Evolutionary conservation across 2,329 filamentous ascomycete genomes (phyloP).

Genomic region (Trichoderma arundinaceum): DNA sequence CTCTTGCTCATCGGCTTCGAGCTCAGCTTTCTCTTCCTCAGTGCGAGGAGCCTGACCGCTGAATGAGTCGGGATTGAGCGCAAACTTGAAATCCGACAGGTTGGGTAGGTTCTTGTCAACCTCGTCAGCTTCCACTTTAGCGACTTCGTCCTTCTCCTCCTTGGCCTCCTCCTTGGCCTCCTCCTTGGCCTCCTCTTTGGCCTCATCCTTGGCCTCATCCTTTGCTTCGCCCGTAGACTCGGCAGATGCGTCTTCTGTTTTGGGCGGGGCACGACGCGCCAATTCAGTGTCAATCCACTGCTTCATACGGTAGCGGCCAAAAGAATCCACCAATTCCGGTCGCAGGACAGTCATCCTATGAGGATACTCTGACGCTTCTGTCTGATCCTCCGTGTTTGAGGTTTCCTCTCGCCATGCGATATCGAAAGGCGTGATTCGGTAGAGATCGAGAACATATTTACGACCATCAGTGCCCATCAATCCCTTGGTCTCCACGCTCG

Average conservation of each 20-base stretch:
- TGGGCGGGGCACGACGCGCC: conserved; percentile 59
- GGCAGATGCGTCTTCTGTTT: conserved; percentile 43
- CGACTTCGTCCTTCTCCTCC: conserved; percentile 33
- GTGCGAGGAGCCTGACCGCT: conserved; percentile 90
- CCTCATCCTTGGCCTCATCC: conserved; percentile 46
- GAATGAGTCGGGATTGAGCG: conserved; percentile 94
- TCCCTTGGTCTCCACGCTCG: conserved; percentile 96
- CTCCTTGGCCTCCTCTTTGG: conserved; percentile 42
- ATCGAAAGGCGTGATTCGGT: conserved; percentile 91
- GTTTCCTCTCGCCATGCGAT: conserved; percentile 87
- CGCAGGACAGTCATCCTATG: conserved; percentile 96
- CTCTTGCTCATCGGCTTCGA: conserved; percentile 83
- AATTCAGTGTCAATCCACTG: conserved; percentile 86
- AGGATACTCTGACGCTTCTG: conserved; percentile 68
- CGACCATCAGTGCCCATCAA: conserved; percentile 94
- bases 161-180: conserved; percentile 45
- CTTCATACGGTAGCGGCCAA: conserved; percentile 83
- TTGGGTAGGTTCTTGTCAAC: conserved; percentile 68
- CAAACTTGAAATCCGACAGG: conserved; percentile 83
- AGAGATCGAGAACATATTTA: conserved; percentile 97
- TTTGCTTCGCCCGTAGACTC: conserved; percentile 38
- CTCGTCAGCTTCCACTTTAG: conserved; percentile 50
- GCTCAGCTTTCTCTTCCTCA: conserved; percentile 84
- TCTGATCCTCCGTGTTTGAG: conserved; percentile 53
- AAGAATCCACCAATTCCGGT: conserved; percentile 85